Evolutionary conservation across 805 yeast genomes (phyloP), one percentile per base, ranked within the genome.

Genomic region (Jamesozyma piceae): DNA sequence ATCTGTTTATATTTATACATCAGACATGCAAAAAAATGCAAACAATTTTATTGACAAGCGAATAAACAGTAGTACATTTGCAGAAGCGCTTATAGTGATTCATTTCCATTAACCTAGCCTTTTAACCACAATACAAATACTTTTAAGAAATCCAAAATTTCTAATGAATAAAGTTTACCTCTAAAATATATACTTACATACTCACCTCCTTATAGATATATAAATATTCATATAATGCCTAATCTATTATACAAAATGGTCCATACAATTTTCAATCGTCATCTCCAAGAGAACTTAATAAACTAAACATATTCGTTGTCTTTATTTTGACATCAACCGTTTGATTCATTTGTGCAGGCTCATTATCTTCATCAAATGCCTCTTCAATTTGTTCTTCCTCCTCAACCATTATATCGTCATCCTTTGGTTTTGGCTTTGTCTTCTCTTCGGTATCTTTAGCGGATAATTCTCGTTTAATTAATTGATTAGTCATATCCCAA

Each of bases 401-500:
- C 5, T 44, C 45, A 14, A 51, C 52, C 14, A 27, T 15, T 18
- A 43, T 41, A 8, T 34, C 50, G 33, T 43, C 47, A 36, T 33
- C 35, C 29, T 35, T 38, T 22, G 27, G 26, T n/a, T 33, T 33
- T 19, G 19, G 4, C 26, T 26, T 13, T 17, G 17, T 27, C 15
- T 31, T 21, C 24, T 48, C 10, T 35, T 38, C 11, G 38, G 28
- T 41, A 35, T 39, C 43, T 15, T 37, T 35, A 36, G 18, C 45
- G 5, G 22, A n/a, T 29, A 41, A 19, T n/a, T 59, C 61, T 41
- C 61, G 59, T 43, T 57, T 69, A 10, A 78, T 71, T 26, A 61
- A 58, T 44, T 72, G 66, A 55, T 81, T 82, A 42, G 80, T 79
- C 35, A 69, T 65, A 39, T 81, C 88, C 92, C 90, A 82, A 14